Conservation (phyloP, 2,329 filamentous ascomycete species). For the Diaporthe ampelina region DNA sequence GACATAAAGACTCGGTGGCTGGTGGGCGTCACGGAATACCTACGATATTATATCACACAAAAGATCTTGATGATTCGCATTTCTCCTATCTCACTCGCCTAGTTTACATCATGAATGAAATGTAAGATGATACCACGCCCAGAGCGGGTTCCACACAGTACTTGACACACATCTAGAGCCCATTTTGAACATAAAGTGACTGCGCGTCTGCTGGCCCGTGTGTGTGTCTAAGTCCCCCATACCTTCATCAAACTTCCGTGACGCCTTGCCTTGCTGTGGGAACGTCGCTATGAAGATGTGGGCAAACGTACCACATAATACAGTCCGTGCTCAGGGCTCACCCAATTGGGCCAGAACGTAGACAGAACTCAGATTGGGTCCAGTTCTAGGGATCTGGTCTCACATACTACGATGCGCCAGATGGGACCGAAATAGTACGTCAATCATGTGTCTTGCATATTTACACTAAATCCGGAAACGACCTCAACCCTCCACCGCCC, state of each 20-base stretch:
- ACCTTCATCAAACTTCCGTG: not conserved
- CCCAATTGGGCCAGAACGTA: not conserved
- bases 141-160: not conserved
- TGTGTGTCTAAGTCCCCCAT: not conserved
- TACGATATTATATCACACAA: conserved; percentile 21
- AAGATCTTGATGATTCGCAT: conserved; percentile 25
- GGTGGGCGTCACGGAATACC: conserved; percentile 32
- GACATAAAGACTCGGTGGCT: conserved; percentile 23
- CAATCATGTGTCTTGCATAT: not conserved
- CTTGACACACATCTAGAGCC: too few species aligned
- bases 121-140: conserved; percentile 24
- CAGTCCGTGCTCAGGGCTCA: too few species aligned
- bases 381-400: not conserved
- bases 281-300: not conserved
- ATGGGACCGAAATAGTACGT: not conserved
- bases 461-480: not conserved
- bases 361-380: too few species aligned
- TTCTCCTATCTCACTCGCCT: not conserved
- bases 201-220: not conserved
- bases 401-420: not conserved
- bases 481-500: not conserved
- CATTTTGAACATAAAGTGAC: too few species aligned
- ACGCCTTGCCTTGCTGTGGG: not conserved
- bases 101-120: conserved; percentile 2
- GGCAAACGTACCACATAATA: not conserved